Evolutionary conservation across 164 flowering plant genomes (phyloP).

Genomic region (Macadamia integrifolia): DNA sequence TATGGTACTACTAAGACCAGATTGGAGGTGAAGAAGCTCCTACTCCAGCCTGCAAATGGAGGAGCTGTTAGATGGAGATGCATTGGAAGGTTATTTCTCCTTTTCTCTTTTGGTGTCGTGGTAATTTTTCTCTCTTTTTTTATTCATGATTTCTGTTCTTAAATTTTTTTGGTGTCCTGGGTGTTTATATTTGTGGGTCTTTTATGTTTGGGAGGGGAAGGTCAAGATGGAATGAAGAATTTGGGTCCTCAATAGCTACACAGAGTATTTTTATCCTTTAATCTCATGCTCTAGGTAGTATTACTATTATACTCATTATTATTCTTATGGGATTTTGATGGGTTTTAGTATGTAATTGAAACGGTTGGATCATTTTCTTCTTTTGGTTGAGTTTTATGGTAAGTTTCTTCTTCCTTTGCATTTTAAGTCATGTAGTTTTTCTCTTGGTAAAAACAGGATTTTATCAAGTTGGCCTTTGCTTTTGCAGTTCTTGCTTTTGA

Average conservation of each 20-base stretch:
- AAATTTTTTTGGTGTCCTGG: too few relatives aligned
- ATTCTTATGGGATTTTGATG: too few relatives aligned
- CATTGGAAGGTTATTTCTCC: constrained; percentile 53
- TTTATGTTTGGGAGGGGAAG: too few relatives aligned
- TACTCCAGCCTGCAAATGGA: constrained; percentile 48
- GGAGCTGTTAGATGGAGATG: constrained; percentile 66
- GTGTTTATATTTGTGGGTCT: too few relatives aligned
- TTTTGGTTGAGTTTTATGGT: constrained; percentile 86
- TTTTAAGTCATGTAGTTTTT: not conserved
- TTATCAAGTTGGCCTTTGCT: constrained; percentile 1
- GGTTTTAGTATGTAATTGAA: constrained; percentile 59
- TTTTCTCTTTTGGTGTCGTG: not conserved
- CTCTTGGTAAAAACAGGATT: not conserved
- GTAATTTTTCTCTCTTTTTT: not conserved
- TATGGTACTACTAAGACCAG: constrained; percentile 29
- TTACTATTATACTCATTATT: too few relatives aligned
- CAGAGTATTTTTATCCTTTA: too few relatives aligned
- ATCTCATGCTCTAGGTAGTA: too few relatives aligned
- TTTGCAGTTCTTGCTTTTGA: constrained; percentile 77
- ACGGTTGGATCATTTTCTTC: constrained; percentile 70
- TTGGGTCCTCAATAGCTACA: too few relatives aligned
- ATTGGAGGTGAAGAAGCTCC: constrained; percentile 43
- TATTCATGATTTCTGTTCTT: too few relatives aligned
- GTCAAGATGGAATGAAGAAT: too few relatives aligned
- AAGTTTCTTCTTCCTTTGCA: too few relatives aligned